Conservation (phyloP, 352 stramenopile genomes). For the Pythium vanterpoolii region DNA sequence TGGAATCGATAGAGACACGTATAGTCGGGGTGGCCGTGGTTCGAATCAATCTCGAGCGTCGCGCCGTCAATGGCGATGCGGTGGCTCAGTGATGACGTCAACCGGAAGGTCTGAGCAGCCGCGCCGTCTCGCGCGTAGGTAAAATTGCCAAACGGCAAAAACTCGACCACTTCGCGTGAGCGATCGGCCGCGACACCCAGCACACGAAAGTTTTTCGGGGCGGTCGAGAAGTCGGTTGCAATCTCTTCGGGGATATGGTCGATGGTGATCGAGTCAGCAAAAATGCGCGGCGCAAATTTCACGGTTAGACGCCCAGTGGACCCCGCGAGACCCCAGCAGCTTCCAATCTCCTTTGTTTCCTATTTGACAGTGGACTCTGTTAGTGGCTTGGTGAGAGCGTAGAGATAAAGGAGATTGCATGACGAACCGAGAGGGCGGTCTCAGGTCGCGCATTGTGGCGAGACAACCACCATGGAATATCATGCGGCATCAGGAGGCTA, state of each 20-base stretch:
- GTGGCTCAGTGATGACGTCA: slow-evolving; percentile 41
- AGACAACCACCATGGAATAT: slow-evolving; percentile 73
- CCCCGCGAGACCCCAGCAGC: slow-evolving; percentile 71
- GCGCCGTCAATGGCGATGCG: slow-evolving; percentile 59
- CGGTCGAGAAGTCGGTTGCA: slow-evolving; percentile 65
- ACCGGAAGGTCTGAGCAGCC: slow-evolving; percentile 63
- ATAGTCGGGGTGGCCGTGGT: slow-evolving; percentile 82
- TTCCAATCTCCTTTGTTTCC: slow-evolving; percentile 84
- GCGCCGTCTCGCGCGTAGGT: slow-evolving; percentile 50
- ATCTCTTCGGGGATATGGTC: slow-evolving; percentile 78
- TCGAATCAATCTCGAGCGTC: slow-evolving; percentile 74
- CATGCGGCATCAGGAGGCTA: slow-evolving; percentile 16
- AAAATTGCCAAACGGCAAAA: slow-evolving; percentile 73
- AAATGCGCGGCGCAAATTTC: slow-evolving; percentile 61
- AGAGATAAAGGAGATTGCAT: background rate
- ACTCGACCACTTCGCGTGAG: slow-evolving; percentile 38
- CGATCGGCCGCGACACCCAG: slow-evolving; percentile 47
- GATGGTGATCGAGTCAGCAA: slow-evolving; percentile 66
- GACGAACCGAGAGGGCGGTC: slow-evolving; percentile 68
- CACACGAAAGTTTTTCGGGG: slow-evolving; percentile 61
- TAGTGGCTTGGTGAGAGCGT: background rate
- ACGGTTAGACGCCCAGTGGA: slow-evolving; percentile 66
- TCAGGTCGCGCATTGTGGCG: slow-evolving; percentile 71
- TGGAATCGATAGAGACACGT: slow-evolving; percentile 90
- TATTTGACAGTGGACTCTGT: slow-evolving; percentile 17